Conservation (phyloP, 345 rosid species). For the Kandelia obovata region DNA sequence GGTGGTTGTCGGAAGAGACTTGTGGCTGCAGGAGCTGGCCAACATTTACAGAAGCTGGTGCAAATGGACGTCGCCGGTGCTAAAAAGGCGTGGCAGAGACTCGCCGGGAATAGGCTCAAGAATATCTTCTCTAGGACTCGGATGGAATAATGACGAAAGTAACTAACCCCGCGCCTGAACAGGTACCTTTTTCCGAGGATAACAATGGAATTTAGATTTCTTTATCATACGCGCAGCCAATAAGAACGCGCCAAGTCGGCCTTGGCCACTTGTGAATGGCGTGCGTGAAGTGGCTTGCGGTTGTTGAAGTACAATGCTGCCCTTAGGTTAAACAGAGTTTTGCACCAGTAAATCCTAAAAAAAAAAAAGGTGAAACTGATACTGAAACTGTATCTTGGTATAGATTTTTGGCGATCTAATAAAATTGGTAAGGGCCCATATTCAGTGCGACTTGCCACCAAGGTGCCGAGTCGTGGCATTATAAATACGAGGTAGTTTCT, state of each 20-base stretch:
- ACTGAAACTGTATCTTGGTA: too few species aligned
- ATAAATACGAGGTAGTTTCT: too few species aligned
- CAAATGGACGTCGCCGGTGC: slow-evolving; percentile 70
- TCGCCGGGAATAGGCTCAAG: slow-evolving; percentile 55
- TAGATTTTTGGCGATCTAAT: too few species aligned
- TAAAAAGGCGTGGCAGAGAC: slow-evolving; percentile 58
- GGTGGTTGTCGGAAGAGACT: slow-evolving; percentile 48
- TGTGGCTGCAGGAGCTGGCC: slow-evolving; percentile 54
- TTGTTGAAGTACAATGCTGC: too few species aligned
- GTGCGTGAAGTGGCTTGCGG: too few species aligned
- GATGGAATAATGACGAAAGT: slow-evolving; percentile 49
- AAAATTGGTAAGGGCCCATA: too few species aligned
- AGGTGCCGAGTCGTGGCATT: too few species aligned
- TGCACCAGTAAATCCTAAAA: too few species aligned
- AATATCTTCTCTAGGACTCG: slow-evolving; percentile 57
- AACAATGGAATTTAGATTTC: slow-evolving; percentile 5
- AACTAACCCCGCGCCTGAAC: slow-evolving; percentile 38
- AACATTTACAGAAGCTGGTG: slow-evolving; percentile 46
- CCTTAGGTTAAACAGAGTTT: too few species aligned
- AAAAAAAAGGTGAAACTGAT: too few species aligned
- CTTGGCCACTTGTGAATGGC: neutral
- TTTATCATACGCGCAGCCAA: neutral
- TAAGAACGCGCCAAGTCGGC: neutral
- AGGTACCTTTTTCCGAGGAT: slow-evolving; percentile 34
- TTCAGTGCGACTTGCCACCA: too few species aligned